Conservation (phyloP, 257 asterid species). For the Solanum bulbocastanum region DNA sequence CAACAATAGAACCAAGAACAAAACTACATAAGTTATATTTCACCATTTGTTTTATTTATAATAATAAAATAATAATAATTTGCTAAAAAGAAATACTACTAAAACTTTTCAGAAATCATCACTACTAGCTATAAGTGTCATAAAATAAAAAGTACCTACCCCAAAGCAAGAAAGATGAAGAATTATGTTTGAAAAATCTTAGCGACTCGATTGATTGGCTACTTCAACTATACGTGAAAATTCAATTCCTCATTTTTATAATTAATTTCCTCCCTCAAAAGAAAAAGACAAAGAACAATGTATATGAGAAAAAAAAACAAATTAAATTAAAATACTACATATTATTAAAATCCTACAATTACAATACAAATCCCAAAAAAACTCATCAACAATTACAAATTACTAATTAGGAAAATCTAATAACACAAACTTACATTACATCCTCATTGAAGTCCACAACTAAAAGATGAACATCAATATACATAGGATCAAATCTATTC, state of each 20-base stretch:
- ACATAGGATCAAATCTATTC: slow-evolving; percentile 11
- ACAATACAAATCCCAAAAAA: neutral
- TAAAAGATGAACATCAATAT: slow-evolving; percentile 10
- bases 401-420: neutral
- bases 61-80: neutral
- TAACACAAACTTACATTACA: neutral
- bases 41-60: neutral
- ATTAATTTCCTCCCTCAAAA: too few relatives aligned
- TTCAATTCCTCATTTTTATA: too few relatives aligned
- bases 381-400: neutral
- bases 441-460: slow-evolving; percentile 23
- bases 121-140: neutral
- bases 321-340: neutral
- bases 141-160: neutral
- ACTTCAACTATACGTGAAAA: too few relatives aligned
- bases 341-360: neutral
- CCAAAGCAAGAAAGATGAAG: neutral
- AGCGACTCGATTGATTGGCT: too few relatives aligned
- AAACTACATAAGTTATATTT: neutral
- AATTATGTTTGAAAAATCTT: too few relatives aligned
- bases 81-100: neutral
- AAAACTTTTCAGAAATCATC: neutral
- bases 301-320: neutral
- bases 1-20: neutral
- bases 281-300: neutral